Evolutionary conservation across 768 basidiomycete genomes (phyloP), one percentile per base, ranked within the genome.

Genomic region (Tylopilus balloui): DNA sequence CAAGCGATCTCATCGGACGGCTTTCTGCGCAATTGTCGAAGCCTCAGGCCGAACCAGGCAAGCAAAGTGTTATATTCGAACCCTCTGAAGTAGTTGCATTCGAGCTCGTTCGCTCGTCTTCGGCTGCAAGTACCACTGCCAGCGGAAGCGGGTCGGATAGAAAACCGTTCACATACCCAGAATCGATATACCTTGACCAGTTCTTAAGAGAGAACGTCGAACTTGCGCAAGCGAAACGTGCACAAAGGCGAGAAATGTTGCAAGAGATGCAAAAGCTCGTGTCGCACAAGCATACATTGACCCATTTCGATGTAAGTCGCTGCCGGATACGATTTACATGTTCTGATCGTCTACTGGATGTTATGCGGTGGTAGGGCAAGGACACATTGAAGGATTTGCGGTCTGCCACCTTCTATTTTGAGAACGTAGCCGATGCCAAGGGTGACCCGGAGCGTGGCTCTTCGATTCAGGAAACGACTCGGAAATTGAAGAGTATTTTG

Each of bases 381-480:
- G 86, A 91, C 58, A 74, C 80, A 1, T 58, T 88, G 27, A 75
- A 78, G 31, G 78, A 84, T 55, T 63, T 91, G 35, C 75, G 75
- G 9, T 76, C 81, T 3, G 69, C 81, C 1, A 72, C 88, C 27
- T 70, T 85, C 50, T 92, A 90, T 59, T 88, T 81, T 60, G 84
- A 89, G 62, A 69, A 80, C 45, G 71, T 90, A 14, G 84, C 84
- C 2, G 64, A 77, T 28, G 60, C 71, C 34, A 70, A 68, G 17
- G 76, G 68, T 5, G 76, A 80, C 48, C 62, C 68, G 2, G 71
- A 72, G 40, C 81, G 87, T 32, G 64, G 72, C 19, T 60, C 56
- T 2, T 60, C 62, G 32, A 65, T 87, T 17, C 60, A 74, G 45
- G 55, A 62, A 2, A 79, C 76, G n/a, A 67, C 72, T 0, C 53